phyloP scores from a whole-genome alignment of 2,329 filamentous ascomycete genomes.

The Colletotrichum tofieldiae region DNA sequence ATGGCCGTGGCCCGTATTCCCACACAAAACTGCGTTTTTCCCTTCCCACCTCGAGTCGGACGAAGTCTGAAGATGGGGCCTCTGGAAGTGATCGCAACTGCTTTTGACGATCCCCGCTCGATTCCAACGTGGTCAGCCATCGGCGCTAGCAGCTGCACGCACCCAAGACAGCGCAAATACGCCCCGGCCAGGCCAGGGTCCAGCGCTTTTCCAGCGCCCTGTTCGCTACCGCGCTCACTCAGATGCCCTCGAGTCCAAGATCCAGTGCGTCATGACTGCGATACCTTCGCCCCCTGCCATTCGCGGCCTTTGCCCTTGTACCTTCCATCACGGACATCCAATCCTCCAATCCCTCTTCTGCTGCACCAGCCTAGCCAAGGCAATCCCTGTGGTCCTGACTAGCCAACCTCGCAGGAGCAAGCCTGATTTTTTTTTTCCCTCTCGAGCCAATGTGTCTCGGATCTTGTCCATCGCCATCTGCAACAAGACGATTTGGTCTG shows the following conservation, averaged over 20 bases:
- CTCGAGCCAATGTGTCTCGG: conserved; percentile 15
- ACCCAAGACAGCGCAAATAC: conserved; percentile 22
- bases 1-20: conserved; percentile 35
- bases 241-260: conserved; percentile 32
- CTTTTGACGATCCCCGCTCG: conserved; percentile 28
- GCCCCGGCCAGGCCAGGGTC: conserved; percentile 28
- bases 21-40: conserved; percentile 31
- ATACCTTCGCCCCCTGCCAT: conserved; percentile 23
- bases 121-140: conserved; percentile 24
- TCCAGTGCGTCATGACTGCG: conserved; percentile 40
- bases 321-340: background rate
- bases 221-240: conserved; percentile 37
- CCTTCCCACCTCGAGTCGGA: conserved; percentile 26
- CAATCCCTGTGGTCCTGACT: conserved; percentile 9
- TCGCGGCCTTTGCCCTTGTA: conserved; percentile 2
- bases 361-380: background rate
- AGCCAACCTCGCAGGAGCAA: background rate
- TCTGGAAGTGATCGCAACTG: conserved; percentile 34
- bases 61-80: conserved; percentile 12
- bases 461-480: conserved; percentile 24
- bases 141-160: conserved; percentile 39
- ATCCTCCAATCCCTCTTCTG: background rate
- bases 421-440: conserved; percentile 1
- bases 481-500: conserved; percentile 19
- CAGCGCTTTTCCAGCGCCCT: conserved; percentile 32